Evolutionary conservation across 2,329 filamentous ascomycete species (phyloP).

Genomic region (Pseudogymnoascus sp.): DNA sequence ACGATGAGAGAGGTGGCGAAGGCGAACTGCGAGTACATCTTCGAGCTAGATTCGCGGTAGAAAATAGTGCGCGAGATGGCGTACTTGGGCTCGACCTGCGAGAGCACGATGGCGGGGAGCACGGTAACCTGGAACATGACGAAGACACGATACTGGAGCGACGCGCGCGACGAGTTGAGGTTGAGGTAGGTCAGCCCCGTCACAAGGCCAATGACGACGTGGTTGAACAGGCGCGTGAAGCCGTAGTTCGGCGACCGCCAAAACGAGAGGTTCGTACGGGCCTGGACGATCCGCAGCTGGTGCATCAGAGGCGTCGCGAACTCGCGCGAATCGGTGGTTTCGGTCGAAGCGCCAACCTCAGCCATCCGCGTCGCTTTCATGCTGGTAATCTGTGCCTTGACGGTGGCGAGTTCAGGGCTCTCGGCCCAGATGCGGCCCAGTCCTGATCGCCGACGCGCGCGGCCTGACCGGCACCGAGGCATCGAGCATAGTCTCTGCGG

Average conservation of each 20-base stretch:
- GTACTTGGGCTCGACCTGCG: slow-evolving; percentile 54
- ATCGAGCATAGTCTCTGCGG: slow-evolving; percentile 37
- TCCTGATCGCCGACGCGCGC: slow-evolving; percentile 56
- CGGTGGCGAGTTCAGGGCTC: slow-evolving; percentile 51
- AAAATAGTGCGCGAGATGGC: slow-evolving; percentile 51
- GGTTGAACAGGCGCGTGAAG: slow-evolving; percentile 43
- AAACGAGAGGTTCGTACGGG: slow-evolving; percentile 55
- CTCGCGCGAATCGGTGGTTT: slow-evolving; percentile 51
- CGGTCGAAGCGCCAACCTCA: slow-evolving; percentile 43
- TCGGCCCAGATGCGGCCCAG: slow-evolving; percentile 65
- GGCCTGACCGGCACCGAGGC: slow-evolving; percentile 46
- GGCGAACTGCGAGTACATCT: slow-evolving; percentile 55
- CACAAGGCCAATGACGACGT: slow-evolving; percentile 49
- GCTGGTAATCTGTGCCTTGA: slow-evolving; percentile 57
- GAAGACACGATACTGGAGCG: slow-evolving; percentile 51
- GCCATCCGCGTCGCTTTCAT: slow-evolving; percentile 40
- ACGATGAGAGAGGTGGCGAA: slow-evolving; percentile 49
- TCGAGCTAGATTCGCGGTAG: slow-evolving; percentile 52
- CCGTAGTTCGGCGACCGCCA: slow-evolving; percentile 54
- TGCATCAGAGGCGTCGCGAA: slow-evolving; percentile 62
- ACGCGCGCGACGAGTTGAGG: slow-evolving; percentile 44
- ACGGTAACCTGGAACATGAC: slow-evolving; percentile 59
- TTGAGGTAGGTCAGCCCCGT: slow-evolving; percentile 58
- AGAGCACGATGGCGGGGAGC: slow-evolving; percentile 51
- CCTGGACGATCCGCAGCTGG: slow-evolving; percentile 58